Base-by-base conservation (phyloP, 768 basidiomycete genomes). In the Candolleomyces efflorescens region DNA sequence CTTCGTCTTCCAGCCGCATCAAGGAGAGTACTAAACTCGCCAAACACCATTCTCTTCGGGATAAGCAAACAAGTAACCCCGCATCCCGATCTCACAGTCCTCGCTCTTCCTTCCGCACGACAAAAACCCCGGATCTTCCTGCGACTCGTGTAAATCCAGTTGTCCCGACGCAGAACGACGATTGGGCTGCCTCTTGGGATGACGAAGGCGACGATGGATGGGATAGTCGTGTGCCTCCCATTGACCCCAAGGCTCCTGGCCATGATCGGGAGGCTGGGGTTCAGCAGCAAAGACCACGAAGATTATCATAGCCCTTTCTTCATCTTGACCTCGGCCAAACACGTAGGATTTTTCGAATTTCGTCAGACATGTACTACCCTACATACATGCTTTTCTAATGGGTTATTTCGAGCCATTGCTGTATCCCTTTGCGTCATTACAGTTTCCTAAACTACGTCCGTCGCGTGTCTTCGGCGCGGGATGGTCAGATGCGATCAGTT, bases 121-220 rank as follows among this genome's bases (percentile, higher is more conserved):
- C 49, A 11, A 51, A 17, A 17, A 51, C 49, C 17, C 49, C 49
- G 13, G 27, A 27, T 10, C 13, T 9, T 23, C 12, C 36, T 17
- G 32, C 22, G 10, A 32, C 32, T 32, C 51, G 18, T 20, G 38
- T n/a, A 2, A 53, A 38, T 22, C 51, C 51, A 3, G 18, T 20
- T n/a, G 11, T 53, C 17, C 7, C 51, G 37, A 23, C 51, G 37
- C 26, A 51, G 12, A 18, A 15, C 15, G 51, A 53, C 22, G 51
- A 53, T 5, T 53, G 51, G 51, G 51, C 51, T 11, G 37, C 38
- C 12, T 38, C 51, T 39, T 53, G 85, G 70, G 83, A 81, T 0
- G 78, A 84, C 4, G 87, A 90, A 0, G 87, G 89, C 0, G 87
- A 87, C 0, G 80, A 79, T 38, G 26, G 27, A 10, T 53, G 51